Base-by-base conservation (phyloP, 768 basidiomycete genomes). In the Omphalotus guepiniiformis region DNA sequence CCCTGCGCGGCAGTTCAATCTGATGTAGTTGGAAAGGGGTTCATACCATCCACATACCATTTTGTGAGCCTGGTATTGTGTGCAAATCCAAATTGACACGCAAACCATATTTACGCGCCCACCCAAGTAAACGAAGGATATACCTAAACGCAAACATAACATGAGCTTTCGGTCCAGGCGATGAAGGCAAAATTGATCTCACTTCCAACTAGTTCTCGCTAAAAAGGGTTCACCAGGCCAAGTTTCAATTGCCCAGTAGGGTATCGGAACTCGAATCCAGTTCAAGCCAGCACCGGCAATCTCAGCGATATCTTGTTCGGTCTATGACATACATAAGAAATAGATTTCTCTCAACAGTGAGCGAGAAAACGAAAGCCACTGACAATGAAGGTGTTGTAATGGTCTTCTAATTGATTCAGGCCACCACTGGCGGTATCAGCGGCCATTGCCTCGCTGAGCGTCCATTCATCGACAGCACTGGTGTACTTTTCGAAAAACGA, bases 101-200 rank as follows among this genome's bases (percentile, higher is more conserved):
- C n/a, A 94, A 55, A 1, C 92, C 92, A 61, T 94, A 94, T 65
- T 96, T 94, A 41, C 92, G 74, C 12, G 82, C 83, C 93, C 93
- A 96, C 2, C 71, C 74, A 30, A 94, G 68, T 21, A 85, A 75
- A 35, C 80, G 80, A 16, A 90, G 66, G 64, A 89, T 80, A 66
- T 91, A 90, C 48, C 79, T 82, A 53, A 29, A 12, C 9, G 30
- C 28, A 64, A 47, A 15, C 23, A 21, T 7, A 28, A 18, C 35
- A 18, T 27, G 21, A 47, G 23, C 25, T 18, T 45, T n/a, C 11
- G 11, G 13, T 18, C 8, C 16, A 29, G 9, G 23, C 27, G 39
- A 23, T 19, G 2, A 38, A 8, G 15, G 39, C 15, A 28, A 19
- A 34, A 11, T 28, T 16, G 4, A 47, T 6, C 74, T 51, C 61